Evolutionary conservation across 2,329 filamentous ascomycete species (phyloP), one percentile per base, ranked within the genome.

Genomic region (Fusarium siculi): DNA sequence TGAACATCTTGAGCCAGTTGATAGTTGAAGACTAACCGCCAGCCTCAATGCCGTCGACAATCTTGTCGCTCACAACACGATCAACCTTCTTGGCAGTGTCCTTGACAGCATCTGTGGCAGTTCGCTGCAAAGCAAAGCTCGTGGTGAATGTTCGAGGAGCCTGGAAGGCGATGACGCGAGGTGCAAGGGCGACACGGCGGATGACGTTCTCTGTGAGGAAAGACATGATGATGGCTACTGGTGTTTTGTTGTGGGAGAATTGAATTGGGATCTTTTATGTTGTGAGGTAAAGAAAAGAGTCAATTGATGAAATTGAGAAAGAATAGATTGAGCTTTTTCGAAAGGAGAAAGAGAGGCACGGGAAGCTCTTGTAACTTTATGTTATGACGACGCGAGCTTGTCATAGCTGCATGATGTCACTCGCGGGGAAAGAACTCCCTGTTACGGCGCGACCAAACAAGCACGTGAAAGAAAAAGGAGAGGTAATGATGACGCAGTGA

Each of bases 1-100:
- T 30, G n/a, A 18, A 43, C n/a, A 11, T 53, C 21, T 7, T 28
- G 21, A 18, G 25, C 23, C 14, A 7, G 32, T 23, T 53, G 7
- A n/a, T 9, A 15, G 12, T 39, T 54, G 28, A 18, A 40, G 28
- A 32, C 87, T 66, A 84, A 91, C 90, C 80, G 54, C 87, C 86
- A 52, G 84, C 82, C 74, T 92, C 85, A 78, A 92, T 90, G 21
- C 88, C 89, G 43, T 89, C 87, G 34, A 91, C 87, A 23, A 92
- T 78, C 78, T 90, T 91, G 78, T 90, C 87, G 66, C 87, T 87
- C 46, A 92, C 88, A 55, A 83, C 85, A 36, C 88, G 85, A 82
- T 92, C 89, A 10, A 91, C 88, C 10, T 81, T 82, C 81, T 91
- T 90, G 64, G 89, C 80, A 7, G 85, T 85, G 69, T 92, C 89